These are phyloP conservation scores for Paecilomyces sp. DNA, from an alignment of 2,329 filamentous ascomycete genomes.

Conservation along the genomic window DNA sequence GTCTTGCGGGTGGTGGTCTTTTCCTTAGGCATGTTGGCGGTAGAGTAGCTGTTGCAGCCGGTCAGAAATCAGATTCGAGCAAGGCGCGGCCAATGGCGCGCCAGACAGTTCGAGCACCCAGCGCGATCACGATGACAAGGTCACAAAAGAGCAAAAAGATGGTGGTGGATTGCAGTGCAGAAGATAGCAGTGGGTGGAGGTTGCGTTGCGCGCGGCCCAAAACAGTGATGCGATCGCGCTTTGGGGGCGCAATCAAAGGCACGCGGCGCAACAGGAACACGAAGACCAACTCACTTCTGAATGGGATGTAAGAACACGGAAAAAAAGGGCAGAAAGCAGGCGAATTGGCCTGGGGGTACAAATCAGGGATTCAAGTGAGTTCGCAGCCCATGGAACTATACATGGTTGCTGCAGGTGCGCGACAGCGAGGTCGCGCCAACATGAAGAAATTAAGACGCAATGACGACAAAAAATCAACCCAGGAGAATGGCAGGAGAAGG, in stretches of 20 bases:
- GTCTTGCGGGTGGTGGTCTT: constrained; percentile 55
- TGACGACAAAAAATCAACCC: constrained; percentile 8
- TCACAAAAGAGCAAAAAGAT: constrained; percentile 1
- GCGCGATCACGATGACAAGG: neutral
- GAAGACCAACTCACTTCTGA: constrained; percentile 10
- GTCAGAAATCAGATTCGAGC: neutral
- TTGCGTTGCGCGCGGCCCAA: constrained; percentile 11
- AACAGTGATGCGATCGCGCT: constrained; percentile 12
- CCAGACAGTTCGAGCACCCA: neutral
- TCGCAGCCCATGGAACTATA: constrained; percentile 13
- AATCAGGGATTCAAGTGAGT: constrained; percentile 5
- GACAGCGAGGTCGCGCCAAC: constrained; percentile 15
- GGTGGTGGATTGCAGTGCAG: constrained; percentile 4
- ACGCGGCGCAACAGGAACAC: constrained; percentile 12
- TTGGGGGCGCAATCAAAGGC: constrained; percentile 9
- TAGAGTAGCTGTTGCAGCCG: constrained; percentile 9
- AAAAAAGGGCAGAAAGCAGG: neutral
- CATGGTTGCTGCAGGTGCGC: constrained; percentile 11
- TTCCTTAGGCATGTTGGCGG: constrained; percentile 60
- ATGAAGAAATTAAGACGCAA: constrained; percentile 16
- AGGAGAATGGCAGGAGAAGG: constrained; percentile 5
- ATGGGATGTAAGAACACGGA: constrained; percentile 5
- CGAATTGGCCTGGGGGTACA: neutral
- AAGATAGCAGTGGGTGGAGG: constrained; percentile 4
- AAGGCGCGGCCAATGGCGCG: neutral